Evolutionary conservation across 345 rosid genomes (phyloP).

Genomic region (Microthlaspi erraticum): DNA sequence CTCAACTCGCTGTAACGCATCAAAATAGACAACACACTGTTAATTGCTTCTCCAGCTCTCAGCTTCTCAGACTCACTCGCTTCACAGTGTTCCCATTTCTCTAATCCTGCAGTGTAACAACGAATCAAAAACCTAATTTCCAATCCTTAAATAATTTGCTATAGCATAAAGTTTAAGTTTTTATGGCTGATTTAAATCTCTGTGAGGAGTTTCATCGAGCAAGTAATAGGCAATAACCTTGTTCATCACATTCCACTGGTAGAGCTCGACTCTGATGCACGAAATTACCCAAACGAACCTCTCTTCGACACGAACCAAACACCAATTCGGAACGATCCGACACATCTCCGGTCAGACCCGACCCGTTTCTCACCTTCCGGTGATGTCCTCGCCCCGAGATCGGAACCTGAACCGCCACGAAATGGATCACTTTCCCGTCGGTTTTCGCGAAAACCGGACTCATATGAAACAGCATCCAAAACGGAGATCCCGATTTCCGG

Average conservation of each 20-base stretch:
- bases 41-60: conserved; percentile 59
- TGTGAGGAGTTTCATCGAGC: conserved; percentile 24
- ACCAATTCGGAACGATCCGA: conserved; percentile 47
- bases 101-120: conserved; percentile 50
- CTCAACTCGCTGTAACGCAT: conserved; percentile 62
- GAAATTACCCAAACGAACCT: conserved; percentile 63
- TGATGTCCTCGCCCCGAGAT: conserved; percentile 39
- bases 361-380: conserved; percentile 43
- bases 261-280: conserved; percentile 51
- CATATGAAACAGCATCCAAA: conserved; percentile 89
- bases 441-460: conserved; percentile 64
- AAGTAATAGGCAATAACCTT: conserved; percentile 28
- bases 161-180: not conserved
- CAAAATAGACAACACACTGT: conserved; percentile 65
- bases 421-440: conserved; percentile 71
- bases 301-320: conserved; percentile 84
- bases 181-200: not conserved
- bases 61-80: conserved; percentile 76
- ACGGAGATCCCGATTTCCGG: conserved; percentile 84
- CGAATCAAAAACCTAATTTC: not conserved
- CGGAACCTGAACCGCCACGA: conserved; percentile 91
- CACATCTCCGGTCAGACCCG: conserved; percentile 50
- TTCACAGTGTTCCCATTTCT: conserved; percentile 70
- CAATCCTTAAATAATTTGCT: too few relatives aligned
- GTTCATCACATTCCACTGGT: conserved; percentile 44